These are phyloP conservation scores for Epichloe amarillans DNA, from an alignment of 2,329 filamentous ascomycete genomes.

Conservation along the genomic window DNA sequence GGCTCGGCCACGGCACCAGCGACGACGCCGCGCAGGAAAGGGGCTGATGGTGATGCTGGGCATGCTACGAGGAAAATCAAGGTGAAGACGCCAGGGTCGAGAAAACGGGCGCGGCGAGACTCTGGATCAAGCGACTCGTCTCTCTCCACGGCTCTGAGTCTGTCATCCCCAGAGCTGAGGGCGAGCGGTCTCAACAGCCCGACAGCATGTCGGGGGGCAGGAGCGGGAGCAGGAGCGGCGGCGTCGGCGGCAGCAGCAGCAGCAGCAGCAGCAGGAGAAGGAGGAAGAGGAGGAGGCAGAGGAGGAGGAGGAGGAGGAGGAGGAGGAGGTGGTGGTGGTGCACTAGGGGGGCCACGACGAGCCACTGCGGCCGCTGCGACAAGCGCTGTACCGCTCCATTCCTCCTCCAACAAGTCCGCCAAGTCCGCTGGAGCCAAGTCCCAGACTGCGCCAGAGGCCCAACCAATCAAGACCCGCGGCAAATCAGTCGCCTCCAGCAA, in stretches of 20 bases:
- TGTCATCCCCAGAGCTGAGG: constrained; percentile 26
- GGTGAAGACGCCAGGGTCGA: constrained; percentile 22
- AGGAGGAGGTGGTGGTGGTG: neutral
- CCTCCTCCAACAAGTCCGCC: neutral
- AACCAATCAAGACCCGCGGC: constrained; percentile 18
- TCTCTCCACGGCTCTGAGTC: constrained; percentile 26
- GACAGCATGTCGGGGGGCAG: constrained; percentile 1
- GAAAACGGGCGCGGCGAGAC: constrained; percentile 21
- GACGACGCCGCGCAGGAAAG: constrained; percentile 2
- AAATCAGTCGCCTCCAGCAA: constrained; percentile 26
- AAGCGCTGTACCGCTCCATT: neutral
- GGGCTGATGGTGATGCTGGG: neutral
- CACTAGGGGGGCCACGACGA: neutral
- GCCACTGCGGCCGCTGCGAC: neutral
- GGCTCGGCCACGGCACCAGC: neutral
- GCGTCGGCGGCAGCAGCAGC: neutral
- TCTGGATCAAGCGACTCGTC: constrained; percentile 30
- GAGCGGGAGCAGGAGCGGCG: constrained; percentile 1
- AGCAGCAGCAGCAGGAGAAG: neutral
- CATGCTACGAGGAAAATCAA: constrained; percentile 9
- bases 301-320: constrained; percentile 1
- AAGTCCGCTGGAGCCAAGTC: constrained; percentile 13
- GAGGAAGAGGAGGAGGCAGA: neutral
- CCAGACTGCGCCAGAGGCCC: constrained; percentile 25
- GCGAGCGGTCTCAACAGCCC: constrained; percentile 8